A percentile compares a stretch with the other conserved stretches of the same genome.
These are phyloP conservation scores for Colletotrichum cereale DNA, from an alignment of 2,329 filamentous ascomycete species.

Conservation along the genomic window DNA sequence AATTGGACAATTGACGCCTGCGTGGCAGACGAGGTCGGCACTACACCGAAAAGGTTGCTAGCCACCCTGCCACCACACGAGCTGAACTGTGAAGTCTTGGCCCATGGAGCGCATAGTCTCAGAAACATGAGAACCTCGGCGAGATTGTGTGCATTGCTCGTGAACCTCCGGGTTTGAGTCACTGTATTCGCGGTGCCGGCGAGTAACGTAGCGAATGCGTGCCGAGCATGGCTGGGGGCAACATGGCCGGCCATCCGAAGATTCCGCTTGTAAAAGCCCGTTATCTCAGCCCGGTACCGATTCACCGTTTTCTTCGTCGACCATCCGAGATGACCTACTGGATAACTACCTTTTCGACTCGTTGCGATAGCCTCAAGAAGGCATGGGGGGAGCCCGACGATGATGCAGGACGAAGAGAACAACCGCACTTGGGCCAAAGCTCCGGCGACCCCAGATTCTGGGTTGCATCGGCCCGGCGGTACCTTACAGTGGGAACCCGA, in stretches of 20 bases:
- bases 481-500: slow-evolving; percentile 33
- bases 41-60: not conserved
- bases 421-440: not conserved
- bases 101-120: not conserved
- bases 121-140: not conserved
- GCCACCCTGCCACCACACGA: slow-evolving; percentile 2
- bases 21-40: slow-evolving; percentile 13
- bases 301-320: not conserved
- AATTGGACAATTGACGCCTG: slow-evolving; percentile 23
- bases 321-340: not conserved
- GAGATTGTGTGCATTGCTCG: not conserved
- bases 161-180: not conserved
- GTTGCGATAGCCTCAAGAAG: not conserved
- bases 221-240: not conserved
- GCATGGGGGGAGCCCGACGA: not conserved
- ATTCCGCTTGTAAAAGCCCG: not conserved
- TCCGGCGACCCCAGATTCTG: slow-evolving; percentile 16
- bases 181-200: not conserved
- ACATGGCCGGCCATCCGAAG: not conserved
- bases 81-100: slow-evolving; percentile 5
- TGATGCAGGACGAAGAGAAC: not conserved
- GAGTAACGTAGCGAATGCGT: not conserved
- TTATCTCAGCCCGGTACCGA: not conserved
- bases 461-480: slow-evolving; percentile 15
- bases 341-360: not conserved